Percentiles rank a stretch among this genome's conserved stretches.
Evolutionary conservation across 129 eudicot genomes (phyloP).

Genomic region (Saposhnikovia divaricata): DNA sequence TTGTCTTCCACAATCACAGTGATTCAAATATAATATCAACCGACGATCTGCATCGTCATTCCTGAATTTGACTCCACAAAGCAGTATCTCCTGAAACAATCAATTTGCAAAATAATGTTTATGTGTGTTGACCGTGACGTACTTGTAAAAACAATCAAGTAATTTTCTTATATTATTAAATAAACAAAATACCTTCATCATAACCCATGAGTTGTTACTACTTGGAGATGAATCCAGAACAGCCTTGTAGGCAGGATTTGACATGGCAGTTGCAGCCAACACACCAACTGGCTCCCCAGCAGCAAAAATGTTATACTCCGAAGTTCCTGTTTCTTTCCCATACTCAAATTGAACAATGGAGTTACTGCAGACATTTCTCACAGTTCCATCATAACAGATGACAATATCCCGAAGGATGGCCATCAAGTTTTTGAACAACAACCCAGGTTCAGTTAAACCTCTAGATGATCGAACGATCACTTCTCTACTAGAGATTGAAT

Average conservation of each 20-base stretch:
- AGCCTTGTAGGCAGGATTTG: conserved; percentile 95
- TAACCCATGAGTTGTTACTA: conserved; percentile 83
- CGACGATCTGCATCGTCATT: conserved; percentile 68
- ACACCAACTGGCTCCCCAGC: conserved; percentile 99
- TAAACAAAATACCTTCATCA: conserved; percentile 79
- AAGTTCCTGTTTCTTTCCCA: conserved; percentile 30
- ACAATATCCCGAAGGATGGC: conserved; percentile 86
- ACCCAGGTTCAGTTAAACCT: conserved; percentile 97
- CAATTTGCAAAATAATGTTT: conserved; percentile 3
- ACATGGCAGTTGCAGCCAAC: conserved; percentile 97
- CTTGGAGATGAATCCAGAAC: conserved; percentile 90
- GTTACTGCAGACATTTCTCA: conserved; percentile 64
- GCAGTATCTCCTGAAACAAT: conserved; percentile 66
- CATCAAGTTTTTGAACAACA: conserved; percentile 78
- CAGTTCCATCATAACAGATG: conserved; percentile 83
- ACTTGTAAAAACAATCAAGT: not conserved
- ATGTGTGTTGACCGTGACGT: not conserved
- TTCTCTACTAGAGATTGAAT: conserved; percentile 72
- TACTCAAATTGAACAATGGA: conserved; percentile 83
- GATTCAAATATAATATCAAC: conserved; percentile 59
- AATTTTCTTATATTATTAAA: not conserved
- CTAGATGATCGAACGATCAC: conserved; percentile 77
- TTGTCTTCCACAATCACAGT: conserved; percentile 75
- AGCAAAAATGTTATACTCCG: conserved; percentile 41
- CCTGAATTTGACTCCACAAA: conserved; percentile 61